phyloP scores from a whole-genome alignment of 495 filamentous ascomycete genomes.

The Usnea hakonensis region DNA sequence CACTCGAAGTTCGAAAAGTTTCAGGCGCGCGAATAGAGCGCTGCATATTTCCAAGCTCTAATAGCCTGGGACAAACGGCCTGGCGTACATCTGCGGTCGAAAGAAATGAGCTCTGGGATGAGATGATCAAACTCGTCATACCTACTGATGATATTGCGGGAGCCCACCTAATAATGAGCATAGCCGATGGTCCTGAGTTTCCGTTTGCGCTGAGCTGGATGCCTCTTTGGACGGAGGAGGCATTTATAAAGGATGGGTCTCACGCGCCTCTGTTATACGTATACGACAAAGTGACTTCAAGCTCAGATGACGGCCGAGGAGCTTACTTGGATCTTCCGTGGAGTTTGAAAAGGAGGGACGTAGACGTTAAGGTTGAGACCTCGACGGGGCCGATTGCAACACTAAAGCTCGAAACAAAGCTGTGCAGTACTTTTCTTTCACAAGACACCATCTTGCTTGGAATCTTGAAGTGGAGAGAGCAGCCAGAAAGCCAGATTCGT shows the following conservation, averaged over 20 bases:
- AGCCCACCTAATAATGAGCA: constrained; percentile 80
- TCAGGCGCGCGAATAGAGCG: constrained; percentile 74
- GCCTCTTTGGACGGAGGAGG: constrained; percentile 86
- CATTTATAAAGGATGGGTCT: constrained; percentile 79
- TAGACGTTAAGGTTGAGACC: constrained; percentile 60
- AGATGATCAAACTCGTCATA: constrained; percentile 78
- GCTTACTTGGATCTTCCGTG: constrained; percentile 82
- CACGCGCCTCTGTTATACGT: constrained; percentile 79
- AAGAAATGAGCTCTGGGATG: constrained; percentile 72
- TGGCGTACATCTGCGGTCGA: constrained; percentile 82
- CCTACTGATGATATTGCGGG: constrained; percentile 70
- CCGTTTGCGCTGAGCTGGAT: constrained; percentile 89
- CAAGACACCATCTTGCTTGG: constrained; percentile 85
- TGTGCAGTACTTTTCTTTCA: constrained; percentile 92
- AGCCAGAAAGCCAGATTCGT: constrained; percentile 58
- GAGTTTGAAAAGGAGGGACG: constrained; percentile 56
- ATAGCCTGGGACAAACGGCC: constrained; percentile 61
- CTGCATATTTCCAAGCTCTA: constrained; percentile 82
- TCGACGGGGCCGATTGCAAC: constrained; percentile 69
- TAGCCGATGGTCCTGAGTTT: constrained; percentile 74
- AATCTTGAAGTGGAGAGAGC: constrained; percentile 77
- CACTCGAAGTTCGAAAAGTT: constrained; percentile 73
- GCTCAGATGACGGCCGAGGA: constrained; percentile 52
- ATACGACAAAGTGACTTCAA: constrained; percentile 78
- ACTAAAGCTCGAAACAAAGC: constrained; percentile 72